Base-by-base conservation (phyloP, 1,139 yeast species). In the Casaregolazyma lundiana region DNA sequence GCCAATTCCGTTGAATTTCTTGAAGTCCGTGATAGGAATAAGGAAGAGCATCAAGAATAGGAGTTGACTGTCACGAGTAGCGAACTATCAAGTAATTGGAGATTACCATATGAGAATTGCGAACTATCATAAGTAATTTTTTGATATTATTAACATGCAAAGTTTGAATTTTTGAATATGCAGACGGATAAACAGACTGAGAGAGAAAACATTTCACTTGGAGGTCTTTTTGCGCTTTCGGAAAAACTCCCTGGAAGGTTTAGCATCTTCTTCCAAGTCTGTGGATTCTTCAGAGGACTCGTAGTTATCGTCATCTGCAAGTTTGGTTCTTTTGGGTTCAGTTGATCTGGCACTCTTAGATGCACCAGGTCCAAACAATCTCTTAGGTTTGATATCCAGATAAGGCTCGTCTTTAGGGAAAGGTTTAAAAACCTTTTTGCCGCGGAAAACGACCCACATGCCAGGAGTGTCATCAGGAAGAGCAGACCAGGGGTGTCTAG, bases 381-480 rank as follows among this genome's bases (percentile, higher is more conserved):
- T 49, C 26, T 47, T 46, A 2, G 64, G 64, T 41, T 54, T 50
- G 36, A 59, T 43, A 19, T 50, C 49, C 13, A 46, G 49, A 18
- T 48, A 41, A 3, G 52, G 53, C 7, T 48, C 50, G 16, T 48
- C 62, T 13, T 53, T 50, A 7, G 62, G 59, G 39, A 64, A 61
- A n/a, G 69, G 70, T 29, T 71, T 52, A 46, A 66, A 67, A 26
- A 67, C 59, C 52, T 59, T 58, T 52, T 66, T 67, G 20, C 71
- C 71, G 13, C 71, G 57, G 48, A 68, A 67, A n/a, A 61, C 65
- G 49, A 61, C 67, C 70, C 69, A 65, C 66, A 68, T 61, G 6
- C 69, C 69, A 4, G 59, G 58, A 9, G 55, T 51, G 16, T 52
- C 50, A 15, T 57, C 56, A 6, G 59, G 54, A 9, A 53, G 41